Base-by-base conservation (phyloP, 108 stramenopile genomes). In the Skeletonema potamos region DNA sequence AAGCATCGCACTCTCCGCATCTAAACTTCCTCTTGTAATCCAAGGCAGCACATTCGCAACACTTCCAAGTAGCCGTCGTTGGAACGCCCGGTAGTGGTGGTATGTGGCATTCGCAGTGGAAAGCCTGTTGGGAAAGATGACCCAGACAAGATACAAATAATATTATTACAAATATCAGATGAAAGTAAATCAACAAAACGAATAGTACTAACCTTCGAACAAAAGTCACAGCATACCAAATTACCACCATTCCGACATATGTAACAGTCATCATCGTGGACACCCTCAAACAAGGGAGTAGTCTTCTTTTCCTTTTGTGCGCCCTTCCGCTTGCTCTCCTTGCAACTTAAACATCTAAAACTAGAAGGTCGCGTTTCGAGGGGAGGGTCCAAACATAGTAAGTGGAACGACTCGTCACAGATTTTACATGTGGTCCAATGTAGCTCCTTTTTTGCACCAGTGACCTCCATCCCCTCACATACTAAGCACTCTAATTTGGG, bases 211-310 rank as follows among this genome's bases (percentile, higher is more conserved):
- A 48, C 58, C 48, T 82, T 82, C 18, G 48, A 44, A 37, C 81
- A 82, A 34, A 36, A 82, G 30, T 82, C 82, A 43, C 82, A 82
- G 32, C 82, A 82, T 30, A 82, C 22, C 60, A 82, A 60, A 37
- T 78, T 72, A 77, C 82, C 82, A 27, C 82, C 82, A 57, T 78
- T 73, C 24, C 57, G 51, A 44, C 82, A 82, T 24, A 82, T 68
- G 48, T 62, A 82, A 30, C 82, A 82, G 30, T 77, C 72, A 32
- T 82, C 82, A 11, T 66, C 72, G 51, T 78, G 76, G 10, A 54
- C 82, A 4, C 82, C 82, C 22, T 64, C 27, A 66, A 78, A 78
- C 58, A 78, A 28, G 3, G 68, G 73, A 46, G 66, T 65, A 0
- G 22, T 6, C 61, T 70, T 75, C 43, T 65, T 69, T 30, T 81